Conservation (phyloP, 1,139 yeast genomes). For the Saccharomyces pastorianus region DNA sequence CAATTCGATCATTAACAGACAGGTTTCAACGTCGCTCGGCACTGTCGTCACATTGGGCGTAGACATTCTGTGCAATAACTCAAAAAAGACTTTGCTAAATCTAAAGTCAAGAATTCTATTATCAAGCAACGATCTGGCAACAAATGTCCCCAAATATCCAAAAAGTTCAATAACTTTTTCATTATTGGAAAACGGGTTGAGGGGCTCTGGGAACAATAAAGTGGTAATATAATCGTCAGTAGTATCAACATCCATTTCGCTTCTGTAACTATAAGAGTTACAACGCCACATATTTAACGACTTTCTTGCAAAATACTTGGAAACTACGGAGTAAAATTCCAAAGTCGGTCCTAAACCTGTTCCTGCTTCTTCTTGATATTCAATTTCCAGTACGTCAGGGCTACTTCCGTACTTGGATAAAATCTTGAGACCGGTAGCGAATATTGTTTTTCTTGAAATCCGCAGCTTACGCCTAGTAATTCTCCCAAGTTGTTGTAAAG, state of each 20-base stretch:
- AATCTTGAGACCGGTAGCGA: slow-evolving; percentile 76
- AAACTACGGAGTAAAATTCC: slow-evolving; percentile 80
- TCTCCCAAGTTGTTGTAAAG: slow-evolving; percentile 52
- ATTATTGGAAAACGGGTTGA: slow-evolving; percentile 35
- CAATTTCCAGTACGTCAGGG: slow-evolving; percentile 79
- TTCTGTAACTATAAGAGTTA: slow-evolving; percentile 19
- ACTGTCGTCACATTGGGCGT: slow-evolving; percentile 17
- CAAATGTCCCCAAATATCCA: slow-evolving; percentile 65
- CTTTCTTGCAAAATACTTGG: slow-evolving; percentile 59
- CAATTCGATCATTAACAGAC: slow-evolving; percentile 32
- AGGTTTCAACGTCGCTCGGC: slow-evolving; percentile 1
- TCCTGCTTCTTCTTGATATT: slow-evolving; percentile 88
- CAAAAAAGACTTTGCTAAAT: slow-evolving; percentile 66
- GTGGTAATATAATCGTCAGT: slow-evolving; percentile 38
- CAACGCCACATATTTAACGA: slow-evolving; percentile 63
- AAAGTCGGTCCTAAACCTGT: slow-evolving; percentile 94
- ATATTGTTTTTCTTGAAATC: slow-evolving; percentile 58
- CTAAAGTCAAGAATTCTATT: slow-evolving; percentile 78
- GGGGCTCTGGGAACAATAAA: slow-evolving; percentile 73
- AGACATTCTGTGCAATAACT: slow-evolving; percentile 32
- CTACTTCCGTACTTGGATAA: slow-evolving; percentile 69
- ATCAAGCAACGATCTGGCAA: slow-evolving; percentile 82
- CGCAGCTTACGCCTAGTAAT: slow-evolving; percentile 76
- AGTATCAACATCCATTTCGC: slow-evolving; percentile 30
- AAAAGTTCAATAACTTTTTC: slow-evolving; percentile 47